Evolutionary conservation across 768 basidiomycete species (phyloP), one percentile per base, ranked within the genome.

Genomic region (Phaffia tasmanica): DNA sequence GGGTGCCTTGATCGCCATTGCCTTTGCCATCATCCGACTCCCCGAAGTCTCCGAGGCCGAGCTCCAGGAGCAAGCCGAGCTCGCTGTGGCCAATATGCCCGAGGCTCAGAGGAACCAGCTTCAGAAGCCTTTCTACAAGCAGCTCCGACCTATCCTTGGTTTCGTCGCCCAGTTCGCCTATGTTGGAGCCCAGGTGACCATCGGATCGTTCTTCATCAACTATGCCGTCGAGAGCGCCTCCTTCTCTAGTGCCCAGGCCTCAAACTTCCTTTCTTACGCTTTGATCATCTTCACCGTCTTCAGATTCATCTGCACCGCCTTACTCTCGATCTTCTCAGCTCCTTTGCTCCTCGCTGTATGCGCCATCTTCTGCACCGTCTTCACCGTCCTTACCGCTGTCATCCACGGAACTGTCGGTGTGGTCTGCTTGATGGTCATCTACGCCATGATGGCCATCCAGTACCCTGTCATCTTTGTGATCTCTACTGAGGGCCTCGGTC

Each of bases 31-130:
- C 74, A 83, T 83, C 73, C 72, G 81, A 59, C 77, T 87, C 21
- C 86, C 85, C 1, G 86, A 87, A 72, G 85, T 86, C 65, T 83
- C 83, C 2, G 84, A 86, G 72, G 85, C 84, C 62, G 83, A 82
- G n/a, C 78, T 83, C 46, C 76, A 79, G 21, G 76, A 80, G 49
- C 72, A 75, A 62, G 73, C 73, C 42, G 74, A 75, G 62, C 4
- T 42, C 11, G 75, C 74, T 21, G 71, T 74, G 29, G 74, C 73
- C 58, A 42, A 42, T 42, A 42, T 42, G 35, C 35, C 35, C 35
- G 73, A 75, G 35, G 71, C 73, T 30, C 42, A 64, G 46, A 81
- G 81, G 9, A 70, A 78, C 16, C 65, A 71, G 62, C 71, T 73
- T 60, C 42, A 47, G 30, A 63, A 83, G 62, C 77, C 86, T 3